Base-by-base conservation (phyloP, 805 yeast species). In the Sungouiozyma ichnusensis region DNA sequence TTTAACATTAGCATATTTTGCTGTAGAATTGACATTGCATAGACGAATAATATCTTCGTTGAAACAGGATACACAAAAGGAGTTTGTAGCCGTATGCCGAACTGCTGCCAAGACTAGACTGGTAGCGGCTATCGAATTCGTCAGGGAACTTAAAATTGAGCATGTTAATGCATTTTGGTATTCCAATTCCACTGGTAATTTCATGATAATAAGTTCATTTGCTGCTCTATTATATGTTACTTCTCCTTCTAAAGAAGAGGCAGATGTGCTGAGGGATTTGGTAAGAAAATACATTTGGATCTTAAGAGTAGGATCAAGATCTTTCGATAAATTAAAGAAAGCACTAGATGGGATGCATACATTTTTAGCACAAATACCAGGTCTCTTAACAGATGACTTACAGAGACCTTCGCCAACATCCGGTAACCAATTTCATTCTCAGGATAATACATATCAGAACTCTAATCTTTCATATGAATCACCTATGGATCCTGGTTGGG, bases 101-200 rank as follows among this genome's bases (percentile, higher is more conserved):
- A 69, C 80, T 20, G 95, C 96, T 0, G 97, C 96, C 1, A 77
- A 73, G 44, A 81, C 94, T 1, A 68, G 97, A 54, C 67, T 88
- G 15, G 63, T 75, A 6, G 95, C 95, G 0, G 85, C 95, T 0
- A 75, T 84, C 46, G 92, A 83, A 41, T 83, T 85, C 59, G 79
- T 85, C 8, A 66, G 80, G 39, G 81, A 77, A 45, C 68, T 88
- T 58, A 80, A 79, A 50, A 80, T 82, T 8, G 95, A 86, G 50
- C 94, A 86, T 54, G 71, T 85, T 38, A 88, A 80, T 56, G 77
- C 94, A 9, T 87, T 86, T 59, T 88, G 96, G 96, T 92, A 85
- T 62, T 76, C 87, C 1, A 76, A 87, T 1, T 75, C 95, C 0
- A 71, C 92, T 0, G 72, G 82, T 13, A 85, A 85, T 54, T 76